Base-by-base conservation (phyloP, 345 rosid genomes). In the Limnanthes douglasii region DNA sequence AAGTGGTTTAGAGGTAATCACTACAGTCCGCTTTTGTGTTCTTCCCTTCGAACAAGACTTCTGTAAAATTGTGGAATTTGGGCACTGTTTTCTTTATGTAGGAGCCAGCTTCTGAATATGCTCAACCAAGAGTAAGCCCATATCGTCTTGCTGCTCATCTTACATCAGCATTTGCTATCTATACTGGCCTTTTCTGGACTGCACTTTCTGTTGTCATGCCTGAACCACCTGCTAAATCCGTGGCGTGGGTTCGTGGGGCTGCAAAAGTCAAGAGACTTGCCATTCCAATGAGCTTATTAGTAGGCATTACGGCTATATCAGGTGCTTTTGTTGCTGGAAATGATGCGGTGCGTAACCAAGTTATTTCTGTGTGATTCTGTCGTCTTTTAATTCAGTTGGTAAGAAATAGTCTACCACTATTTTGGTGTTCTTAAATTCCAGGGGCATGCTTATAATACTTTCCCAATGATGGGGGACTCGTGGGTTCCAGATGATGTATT, bases 241-340 rank as follows among this genome's bases (percentile, higher is more conserved):
- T 80, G 27, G 52, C 85, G 18, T 80, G 94, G 88, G 88, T 80
- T 39, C 61, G 39, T 1, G 94, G 92, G 36, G 94, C 96, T 23
- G 79, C 78, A 39, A 84, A 78, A 63, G 80, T 90, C 18, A 84
- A 70, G 70, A 80, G 68, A 39, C 59, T 90, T 18, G 85, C 80
- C 8, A 62, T 84, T 53, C 96, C 96, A 27, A 77, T 69, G 25
- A 56, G 92, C 75, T 53, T 84, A 37, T 60, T 90, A 45, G 88
- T 80, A 16, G 94, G 78, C 36, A 46, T 84, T 46, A 90, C 96
- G 24, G 98, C 93, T 3, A 41, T 90, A 18, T 84, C 94, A 19
- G 98, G 98, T 19, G 98, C 96, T 15, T 80, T 90, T 44, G 98
- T 90, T 18, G 98, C 94, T 18, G 96, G 98, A 56, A 84, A 90